Base-by-base conservation (phyloP, 2,329 filamentous ascomycete species). In the Aspergillus melleus region DNA sequence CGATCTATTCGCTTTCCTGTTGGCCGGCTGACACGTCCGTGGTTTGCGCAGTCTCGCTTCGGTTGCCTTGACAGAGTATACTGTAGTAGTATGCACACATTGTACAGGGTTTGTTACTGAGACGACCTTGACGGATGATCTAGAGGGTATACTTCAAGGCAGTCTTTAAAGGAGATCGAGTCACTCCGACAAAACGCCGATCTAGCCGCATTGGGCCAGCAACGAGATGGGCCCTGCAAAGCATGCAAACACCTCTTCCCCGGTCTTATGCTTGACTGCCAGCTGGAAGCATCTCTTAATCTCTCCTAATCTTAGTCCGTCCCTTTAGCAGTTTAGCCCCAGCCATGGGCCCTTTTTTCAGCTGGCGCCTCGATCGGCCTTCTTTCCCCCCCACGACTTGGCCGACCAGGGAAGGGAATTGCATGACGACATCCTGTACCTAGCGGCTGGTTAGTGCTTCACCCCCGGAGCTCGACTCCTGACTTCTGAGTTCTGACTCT, bases 141-240 rank as follows among this genome's bases (percentile, higher is more conserved):
- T 29, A 29, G 26, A 29, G 26, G 6, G 9, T 29, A 29, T 29
- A 29, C 6, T 9, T 29, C 8, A 5, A 26, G 24, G 24, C 6
- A 26, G 24, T 26, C 24, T 61, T 2, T 54, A 36, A 57, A 61
- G 55, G 47, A 55, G 61, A 64, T 59, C 52, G 49, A 57, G 56
- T 59, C 60, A 59, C 62, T 58, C 61, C 61, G 57, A 57, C 26
- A 61, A 29, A 50, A 36, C 59, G 68, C 55, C 66, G 68, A 70
- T 71, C 68, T 64, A 61, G 53, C 62, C 64, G 42, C 19, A 64
- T 66, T 62, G 11, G 55, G 36, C 30, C 54, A 61, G 62, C 54
- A 54, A 55, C 56, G 55, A 66, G 64, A 50, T 36, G 30, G 10
- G 1, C 30, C 10, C 10, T 36, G 30, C 30, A 36, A 36, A 36